Evolutionary conservation across 2,329 filamentous ascomycete species (phyloP).

Genomic region (Zasmidium citrigriseum): DNA sequence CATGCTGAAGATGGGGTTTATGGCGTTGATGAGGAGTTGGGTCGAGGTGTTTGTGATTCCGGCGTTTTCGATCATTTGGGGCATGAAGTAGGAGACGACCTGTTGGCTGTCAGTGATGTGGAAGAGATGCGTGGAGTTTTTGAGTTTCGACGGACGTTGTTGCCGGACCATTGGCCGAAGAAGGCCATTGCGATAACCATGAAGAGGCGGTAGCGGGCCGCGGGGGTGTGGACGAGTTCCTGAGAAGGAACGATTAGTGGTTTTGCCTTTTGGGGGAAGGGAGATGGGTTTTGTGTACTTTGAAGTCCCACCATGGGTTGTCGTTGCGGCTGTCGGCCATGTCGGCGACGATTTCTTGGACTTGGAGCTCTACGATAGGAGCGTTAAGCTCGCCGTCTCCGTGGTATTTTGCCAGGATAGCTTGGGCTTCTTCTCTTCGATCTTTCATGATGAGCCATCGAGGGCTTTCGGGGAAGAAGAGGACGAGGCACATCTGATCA

Average conservation of each 20-base stretch:
- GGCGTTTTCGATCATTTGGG: conserved; percentile 39
- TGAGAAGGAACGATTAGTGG: background rate
- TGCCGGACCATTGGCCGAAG: conserved; percentile 45
- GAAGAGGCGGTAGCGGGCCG: conserved; percentile 51
- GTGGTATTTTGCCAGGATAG: conserved; percentile 61
- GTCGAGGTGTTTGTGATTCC: conserved; percentile 39
- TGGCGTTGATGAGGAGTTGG: conserved; percentile 44
- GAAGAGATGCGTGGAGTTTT: too few relatives aligned
- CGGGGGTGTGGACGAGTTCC: conserved; percentile 52
- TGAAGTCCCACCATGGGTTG: conserved; percentile 26
- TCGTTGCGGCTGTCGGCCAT: conserved; percentile 51
- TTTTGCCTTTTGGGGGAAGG: background rate
- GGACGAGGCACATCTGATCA: background rate
- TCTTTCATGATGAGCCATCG: conserved; percentile 60
- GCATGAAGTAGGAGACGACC: conserved; percentile 38
- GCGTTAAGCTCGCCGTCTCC: conserved; percentile 46
- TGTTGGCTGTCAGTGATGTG: too few relatives aligned
- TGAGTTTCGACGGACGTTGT: too few relatives aligned
- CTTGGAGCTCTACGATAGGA: conserved; percentile 37
- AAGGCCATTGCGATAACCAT: conserved; percentile 45
- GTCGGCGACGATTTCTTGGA: conserved; percentile 37
- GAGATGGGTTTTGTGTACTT: conserved; percentile 19
- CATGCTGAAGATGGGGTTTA: conserved; percentile 42
- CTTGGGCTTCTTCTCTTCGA: conserved; percentile 57
- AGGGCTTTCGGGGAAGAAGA: conserved; percentile 60